Evolutionary conservation across 345 rosid species (phyloP).

Genomic region (Citrus sp.): DNA sequence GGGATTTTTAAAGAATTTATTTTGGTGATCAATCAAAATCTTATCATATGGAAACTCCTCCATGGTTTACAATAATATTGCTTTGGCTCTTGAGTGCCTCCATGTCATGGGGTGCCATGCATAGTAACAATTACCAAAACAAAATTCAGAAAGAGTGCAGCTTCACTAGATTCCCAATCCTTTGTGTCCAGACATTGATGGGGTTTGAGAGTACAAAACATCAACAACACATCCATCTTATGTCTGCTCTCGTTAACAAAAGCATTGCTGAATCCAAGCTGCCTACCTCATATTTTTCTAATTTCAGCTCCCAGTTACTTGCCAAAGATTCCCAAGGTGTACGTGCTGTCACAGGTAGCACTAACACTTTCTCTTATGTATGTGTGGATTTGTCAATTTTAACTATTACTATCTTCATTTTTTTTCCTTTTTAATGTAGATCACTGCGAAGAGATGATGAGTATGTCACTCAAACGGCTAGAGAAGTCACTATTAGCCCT

Average conservation of each 20-base stretch:
- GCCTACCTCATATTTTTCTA: conserved; percentile 30
- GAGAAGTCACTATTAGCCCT: conserved; percentile 48
- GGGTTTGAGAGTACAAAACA: conserved; percentile 18
- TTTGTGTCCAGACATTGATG: conserved; percentile 49
- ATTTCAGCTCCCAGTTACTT: conserved; percentile 16
- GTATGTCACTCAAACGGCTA: conserved; percentile 55
- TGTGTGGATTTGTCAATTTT: not conserved
- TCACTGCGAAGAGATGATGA: conserved; percentile 44
- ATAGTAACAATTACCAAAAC: conserved; percentile 18
- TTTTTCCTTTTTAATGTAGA: conserved; percentile 28
- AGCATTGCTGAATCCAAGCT: conserved; percentile 48
- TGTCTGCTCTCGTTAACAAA: conserved; percentile 56
- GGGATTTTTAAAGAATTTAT: not conserved
- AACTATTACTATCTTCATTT: not conserved
- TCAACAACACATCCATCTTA: conserved; percentile 21
- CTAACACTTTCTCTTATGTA: not conserved
- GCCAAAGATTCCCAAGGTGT: conserved; percentile 21
- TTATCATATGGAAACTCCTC: not conserved
- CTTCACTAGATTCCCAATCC: conserved; percentile 50
- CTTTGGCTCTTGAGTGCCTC: conserved; percentile 31
- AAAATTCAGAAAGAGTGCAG: conserved; percentile 40
- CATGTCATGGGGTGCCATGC: conserved; percentile 11
- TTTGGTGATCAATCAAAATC: not conserved
- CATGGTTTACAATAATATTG: not conserved
- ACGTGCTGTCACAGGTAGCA: conserved; percentile 39